These are phyloP conservation scores for Hericium coralloides DNA, from an alignment of 768 basidiomycete genomes.

Conservation along the genomic window DNA sequence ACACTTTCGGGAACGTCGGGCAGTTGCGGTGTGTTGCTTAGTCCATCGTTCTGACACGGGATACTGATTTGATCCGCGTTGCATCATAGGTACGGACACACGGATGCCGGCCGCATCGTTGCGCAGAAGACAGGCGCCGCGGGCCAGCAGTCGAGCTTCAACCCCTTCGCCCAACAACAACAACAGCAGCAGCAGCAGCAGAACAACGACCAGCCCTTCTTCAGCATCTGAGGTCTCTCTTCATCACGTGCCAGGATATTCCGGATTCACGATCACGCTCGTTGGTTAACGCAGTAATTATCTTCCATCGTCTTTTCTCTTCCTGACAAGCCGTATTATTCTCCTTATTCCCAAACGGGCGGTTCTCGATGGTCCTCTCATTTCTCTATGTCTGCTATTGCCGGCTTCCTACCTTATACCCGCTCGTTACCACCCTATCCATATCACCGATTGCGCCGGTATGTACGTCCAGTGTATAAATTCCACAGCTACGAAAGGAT, in stretches of 20 bases:
- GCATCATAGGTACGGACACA: constrained; percentile 33
- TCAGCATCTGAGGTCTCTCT: constrained; percentile 18
- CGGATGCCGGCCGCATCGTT: constrained; percentile 20
- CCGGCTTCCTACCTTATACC: background rate
- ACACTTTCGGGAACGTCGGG: constrained; percentile 93
- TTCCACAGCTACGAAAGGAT: background rate
- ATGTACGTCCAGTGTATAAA: background rate
- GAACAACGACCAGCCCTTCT: constrained; percentile 22
- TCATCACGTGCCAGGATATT: background rate
- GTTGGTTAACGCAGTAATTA: background rate
- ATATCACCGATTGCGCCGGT: background rate
- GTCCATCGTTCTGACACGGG: constrained; percentile 7
- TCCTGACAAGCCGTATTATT: background rate
- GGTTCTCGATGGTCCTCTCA: too few species aligned
- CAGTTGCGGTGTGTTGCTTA: constrained; percentile 43
- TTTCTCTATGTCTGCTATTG: too few species aligned
- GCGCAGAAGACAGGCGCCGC: constrained; percentile 25
- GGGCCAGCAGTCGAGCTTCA: constrained; percentile 30
- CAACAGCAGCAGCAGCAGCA: constrained; percentile 44
- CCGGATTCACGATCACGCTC: too few species aligned
- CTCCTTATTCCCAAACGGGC: background rate
- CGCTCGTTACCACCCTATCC: background rate
- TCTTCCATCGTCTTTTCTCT: background rate
- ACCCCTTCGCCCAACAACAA: constrained; percentile 59
- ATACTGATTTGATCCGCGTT: background rate